Percentiles rank a stretch among this genome's conserved stretches.
Conservation (phyloP, 768 basidiomycete species). For the Suillus placidus region DNA sequence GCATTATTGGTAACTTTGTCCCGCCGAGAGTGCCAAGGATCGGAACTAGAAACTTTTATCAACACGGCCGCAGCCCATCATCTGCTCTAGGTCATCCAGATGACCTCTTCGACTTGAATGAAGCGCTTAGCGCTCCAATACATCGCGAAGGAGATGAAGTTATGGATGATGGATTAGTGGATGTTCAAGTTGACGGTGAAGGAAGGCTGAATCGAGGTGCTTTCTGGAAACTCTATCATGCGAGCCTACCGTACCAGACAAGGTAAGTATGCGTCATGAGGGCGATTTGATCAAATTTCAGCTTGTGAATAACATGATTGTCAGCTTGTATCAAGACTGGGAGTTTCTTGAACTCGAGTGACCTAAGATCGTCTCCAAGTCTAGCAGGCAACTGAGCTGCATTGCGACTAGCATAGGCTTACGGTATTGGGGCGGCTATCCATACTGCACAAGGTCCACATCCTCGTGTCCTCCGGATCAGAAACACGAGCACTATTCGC, state of each 20-base stretch:
- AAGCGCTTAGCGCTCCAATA: conserved; percentile 65
- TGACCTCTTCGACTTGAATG: conserved; percentile 77
- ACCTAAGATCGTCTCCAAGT: conserved; percentile 81
- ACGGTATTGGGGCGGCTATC: conserved; percentile 34
- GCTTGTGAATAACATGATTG: conserved; percentile 94
- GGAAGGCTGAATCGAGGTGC: conserved; percentile 64
- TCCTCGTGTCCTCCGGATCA: conserved; percentile 64
- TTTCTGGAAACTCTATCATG: conserved; percentile 39
- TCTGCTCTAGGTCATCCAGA: conserved; percentile 63
- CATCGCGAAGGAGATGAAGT: conserved; percentile 84
- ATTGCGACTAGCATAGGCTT: conserved; percentile 38
- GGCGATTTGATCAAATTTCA: conserved; percentile 84
- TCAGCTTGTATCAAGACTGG: conserved; percentile 96
- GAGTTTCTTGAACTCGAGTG: conserved; percentile 97
- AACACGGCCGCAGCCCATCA: conserved; percentile 72
- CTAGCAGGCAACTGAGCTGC: conserved; percentile 55
- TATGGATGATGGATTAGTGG: conserved; percentile 90
- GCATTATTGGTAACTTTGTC: conserved; percentile 38
- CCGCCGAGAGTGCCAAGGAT: conserved; percentile 64
- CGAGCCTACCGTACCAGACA: conserved; percentile 60
- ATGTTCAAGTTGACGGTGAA: conserved; percentile 74
- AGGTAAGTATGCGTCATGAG: conserved; percentile 9
- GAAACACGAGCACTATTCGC: conserved; percentile 93
- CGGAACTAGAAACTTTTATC: conserved; percentile 80
- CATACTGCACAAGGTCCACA: conserved; percentile 38